Base-by-base conservation (phyloP, 768 basidiomycete genomes). In the Pleurotus tuber-regium region DNA sequence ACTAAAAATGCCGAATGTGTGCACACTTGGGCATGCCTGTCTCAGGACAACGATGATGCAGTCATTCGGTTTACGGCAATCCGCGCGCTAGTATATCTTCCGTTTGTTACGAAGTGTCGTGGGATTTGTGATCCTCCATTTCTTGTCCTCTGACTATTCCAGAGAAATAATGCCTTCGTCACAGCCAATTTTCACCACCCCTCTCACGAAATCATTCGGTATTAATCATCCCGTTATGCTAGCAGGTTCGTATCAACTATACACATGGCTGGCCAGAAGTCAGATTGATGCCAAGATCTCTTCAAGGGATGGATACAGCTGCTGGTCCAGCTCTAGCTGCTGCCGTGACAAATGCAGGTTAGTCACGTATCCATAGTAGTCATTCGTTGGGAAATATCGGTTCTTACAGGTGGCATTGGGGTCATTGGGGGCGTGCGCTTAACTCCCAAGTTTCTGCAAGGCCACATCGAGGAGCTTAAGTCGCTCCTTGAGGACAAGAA, bases 191-290 rank as follows among this genome's bases (percentile, higher is more conserved):
- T 85, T 92, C 66, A 70, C 77, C 4, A 90, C 89, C 0, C 83
- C 86, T 7, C 76, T 92, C 59, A 90, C 89, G 4, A 78, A 73
- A 59, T 66, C 91, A 51, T 92, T 93, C 71, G 75, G 74, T 36
- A 84, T 92, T 54, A 82, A 80, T 65, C 91, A 92, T 61, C 91
- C 91, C 4, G 84, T 92, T 62, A 84, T 92, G 80, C 76, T 92
- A 26, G 91, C 90, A 58, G 88, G 86, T 42, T 9, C 9, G 74
- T 73, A 2, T 8, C 26, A 10, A 4, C 18, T 64, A 60, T 51
- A 60, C 53, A 12, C 43, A 11, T 16, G 18, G 35, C 41, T 40
- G 16, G 16, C 10, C 47, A n/a, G 30, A 16, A 14, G 18, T 8
- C 1, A 33, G 19, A 11, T 23, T 42, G n/a, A 39, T 48, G 28